These are phyloP conservation scores for Saccharomycopsis sp. DNA, from an alignment of 805 yeast species.

Conservation along the genomic window DNA sequence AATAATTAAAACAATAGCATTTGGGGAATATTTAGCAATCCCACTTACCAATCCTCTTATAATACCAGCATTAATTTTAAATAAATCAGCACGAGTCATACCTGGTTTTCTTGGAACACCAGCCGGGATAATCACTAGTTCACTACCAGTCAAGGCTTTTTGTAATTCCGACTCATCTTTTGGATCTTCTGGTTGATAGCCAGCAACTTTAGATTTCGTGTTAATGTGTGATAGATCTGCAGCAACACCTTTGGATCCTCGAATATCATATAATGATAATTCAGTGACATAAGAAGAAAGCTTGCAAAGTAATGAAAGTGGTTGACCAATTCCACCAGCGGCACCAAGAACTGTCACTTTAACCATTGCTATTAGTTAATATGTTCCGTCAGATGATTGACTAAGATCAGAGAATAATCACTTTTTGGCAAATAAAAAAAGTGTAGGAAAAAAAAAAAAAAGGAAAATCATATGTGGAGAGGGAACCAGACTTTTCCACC, in stretches of 20 bases:
- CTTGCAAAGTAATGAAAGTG: conserved; percentile 58
- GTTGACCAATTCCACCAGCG: conserved; percentile 80
- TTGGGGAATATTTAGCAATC: conserved; percentile 58
- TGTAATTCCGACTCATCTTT: conserved; percentile 53
- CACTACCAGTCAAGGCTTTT: conserved; percentile 68
- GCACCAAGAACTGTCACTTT: conserved; percentile 80
- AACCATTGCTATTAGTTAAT: no score
- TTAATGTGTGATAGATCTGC: conserved; percentile 75
- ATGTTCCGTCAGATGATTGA: no score
- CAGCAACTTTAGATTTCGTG: conserved; percentile 56
- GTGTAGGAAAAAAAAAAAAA: no score
- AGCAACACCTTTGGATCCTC: conserved; percentile 74
- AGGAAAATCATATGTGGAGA: no score
- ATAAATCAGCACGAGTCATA: conserved; percentile 81
- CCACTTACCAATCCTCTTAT: conserved; percentile 68
- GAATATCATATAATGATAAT: conserved; percentile 63
- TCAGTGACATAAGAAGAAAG: conserved; percentile 63
- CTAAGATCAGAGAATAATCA: no score
- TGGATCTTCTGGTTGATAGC: conserved; percentile 38
- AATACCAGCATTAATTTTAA: conserved; percentile 77
- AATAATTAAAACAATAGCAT: conserved; percentile 59
- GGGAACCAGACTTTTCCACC: no score
- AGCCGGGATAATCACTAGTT: conserved; percentile 82
- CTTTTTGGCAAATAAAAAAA: no score
- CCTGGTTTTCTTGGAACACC: conserved; percentile 89